Conservation (phyloP, 2,329 filamentous ascomycete species). For the Coccinonectria pachysandricola region DNA sequence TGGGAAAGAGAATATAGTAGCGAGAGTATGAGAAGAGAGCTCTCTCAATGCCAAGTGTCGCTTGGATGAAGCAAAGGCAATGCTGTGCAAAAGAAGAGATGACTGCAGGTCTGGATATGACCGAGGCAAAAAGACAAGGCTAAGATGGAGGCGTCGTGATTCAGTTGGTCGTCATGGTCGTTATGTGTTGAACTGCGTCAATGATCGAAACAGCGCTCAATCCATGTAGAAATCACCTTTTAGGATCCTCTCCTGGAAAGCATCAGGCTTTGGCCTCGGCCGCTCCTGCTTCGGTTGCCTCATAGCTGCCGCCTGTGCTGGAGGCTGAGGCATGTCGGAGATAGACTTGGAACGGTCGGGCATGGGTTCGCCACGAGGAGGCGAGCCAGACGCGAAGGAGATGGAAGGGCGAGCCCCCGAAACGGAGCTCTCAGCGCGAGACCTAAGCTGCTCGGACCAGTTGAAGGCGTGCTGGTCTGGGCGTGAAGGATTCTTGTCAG, state of each 20-base stretch:
- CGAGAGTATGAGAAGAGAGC: too few relatives aligned
- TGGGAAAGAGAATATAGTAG: too few relatives aligned
- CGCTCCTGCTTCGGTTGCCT: conserved; percentile 30
- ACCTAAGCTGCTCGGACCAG: conserved; percentile 92
- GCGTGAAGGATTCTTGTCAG: conserved; percentile 52
- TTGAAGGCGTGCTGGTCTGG: conserved; percentile 84
- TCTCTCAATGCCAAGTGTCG: too few relatives aligned
- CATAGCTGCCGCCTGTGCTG: conserved; percentile 36
- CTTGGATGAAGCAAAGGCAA: too few relatives aligned
- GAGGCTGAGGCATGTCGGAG: conserved; percentile 50
- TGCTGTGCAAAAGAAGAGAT: too few relatives aligned
- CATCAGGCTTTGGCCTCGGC: conserved; percentile 72
- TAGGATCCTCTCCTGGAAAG: conserved; percentile 92
- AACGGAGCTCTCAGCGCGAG: conserved; percentile 74
- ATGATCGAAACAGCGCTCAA: conserved; percentile 33
- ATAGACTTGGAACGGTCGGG: conserved; percentile 65
- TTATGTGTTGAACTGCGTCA: conserved; percentile 4
- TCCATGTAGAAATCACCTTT: conserved; percentile 99
- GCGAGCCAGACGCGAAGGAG: conserved; percentile 39
- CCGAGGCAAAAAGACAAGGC: conserved; percentile 4
- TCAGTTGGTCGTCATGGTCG: conserved; percentile 8
- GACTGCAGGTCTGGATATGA: too few relatives aligned
- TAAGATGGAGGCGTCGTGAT: conserved; percentile 6
- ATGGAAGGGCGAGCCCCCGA: conserved; percentile 48
- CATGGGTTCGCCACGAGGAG: conserved; percentile 24